A percentile compares a stretch with the other conserved stretches of the same genome.
These are phyloP conservation scores for Platismatia glauca DNA, from an alignment of 495 filamentous ascomycete genomes.

Conservation along the genomic window DNA sequence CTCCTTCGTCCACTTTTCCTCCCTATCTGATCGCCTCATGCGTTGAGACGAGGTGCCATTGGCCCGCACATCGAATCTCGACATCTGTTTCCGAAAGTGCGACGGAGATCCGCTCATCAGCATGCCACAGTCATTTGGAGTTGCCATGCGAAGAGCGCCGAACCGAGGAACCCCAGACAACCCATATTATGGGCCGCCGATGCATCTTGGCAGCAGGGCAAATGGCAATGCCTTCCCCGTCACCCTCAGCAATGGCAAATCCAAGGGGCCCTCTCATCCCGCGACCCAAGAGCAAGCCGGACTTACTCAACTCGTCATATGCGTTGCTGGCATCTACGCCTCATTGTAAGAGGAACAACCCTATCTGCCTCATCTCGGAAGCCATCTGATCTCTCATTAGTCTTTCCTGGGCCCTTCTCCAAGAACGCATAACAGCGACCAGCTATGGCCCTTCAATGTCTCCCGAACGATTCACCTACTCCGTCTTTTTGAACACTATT, in stretches of 20 bases:
- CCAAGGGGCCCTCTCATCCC: conserved; percentile 27
- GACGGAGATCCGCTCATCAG: not conserved
- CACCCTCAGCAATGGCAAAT: conserved; percentile 33
- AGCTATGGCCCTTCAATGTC: conserved; percentile 52
- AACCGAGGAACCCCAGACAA: conserved; percentile 35
- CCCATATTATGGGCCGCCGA: conserved; percentile 23
- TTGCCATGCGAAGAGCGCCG: conserved; percentile 54
- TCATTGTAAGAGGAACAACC: conserved; percentile 63
- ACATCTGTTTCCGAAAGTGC: conserved; percentile 7
- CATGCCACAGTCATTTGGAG: conserved; percentile 64
- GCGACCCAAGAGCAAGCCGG: conserved; percentile 39
- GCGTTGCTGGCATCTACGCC: conserved; percentile 87
- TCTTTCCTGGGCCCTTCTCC: conserved; percentile 88
- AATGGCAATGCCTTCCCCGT: conserved; percentile 25
- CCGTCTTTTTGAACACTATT: conserved; percentile 90
- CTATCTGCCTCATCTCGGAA: conserved; percentile 1
- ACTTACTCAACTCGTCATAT: conserved; percentile 67
- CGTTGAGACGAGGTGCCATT: not conserved
- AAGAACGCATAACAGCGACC: conserved; percentile 97
- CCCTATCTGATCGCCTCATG: not conserved
- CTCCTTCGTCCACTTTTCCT: not conserved
- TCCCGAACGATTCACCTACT: conserved; percentile 70
- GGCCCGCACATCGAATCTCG: not conserved
- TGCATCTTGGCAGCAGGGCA: conserved; percentile 27
- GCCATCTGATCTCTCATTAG: conserved; percentile 37